These are phyloP conservation scores for Candida andamanensis DNA, from an alignment of 805 yeast species.

Conservation along the genomic window DNA sequence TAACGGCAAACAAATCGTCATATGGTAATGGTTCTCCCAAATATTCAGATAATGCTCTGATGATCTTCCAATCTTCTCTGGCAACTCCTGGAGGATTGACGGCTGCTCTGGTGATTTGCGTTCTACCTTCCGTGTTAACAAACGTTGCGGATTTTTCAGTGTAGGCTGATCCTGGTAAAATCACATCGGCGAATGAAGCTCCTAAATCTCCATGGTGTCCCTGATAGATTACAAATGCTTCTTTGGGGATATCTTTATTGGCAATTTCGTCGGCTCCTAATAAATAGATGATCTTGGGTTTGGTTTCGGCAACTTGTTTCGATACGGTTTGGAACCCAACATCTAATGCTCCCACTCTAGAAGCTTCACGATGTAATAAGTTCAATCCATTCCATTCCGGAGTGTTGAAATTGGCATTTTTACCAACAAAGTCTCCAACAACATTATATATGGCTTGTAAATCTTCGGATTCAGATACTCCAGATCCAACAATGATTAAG, in stretches of 20 bases:
- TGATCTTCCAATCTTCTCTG: conserved; percentile 86
- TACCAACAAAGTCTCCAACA: conserved; percentile 56
- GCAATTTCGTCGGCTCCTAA: conserved; percentile 80
- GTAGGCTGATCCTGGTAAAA: conserved; percentile 83
- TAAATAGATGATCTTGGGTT: conserved; percentile 72
- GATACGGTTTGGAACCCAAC: conserved; percentile 63
- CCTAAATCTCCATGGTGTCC: conserved; percentile 92
- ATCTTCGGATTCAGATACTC: conserved; percentile 64
- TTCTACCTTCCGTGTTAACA: conserved; percentile 87
- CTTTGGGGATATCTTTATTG: conserved; percentile 66
- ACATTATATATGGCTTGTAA: conserved; percentile 54
- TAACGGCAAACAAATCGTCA: conserved; percentile 63
- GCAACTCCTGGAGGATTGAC: conserved; percentile 85
- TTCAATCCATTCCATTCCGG: conserved; percentile 80
- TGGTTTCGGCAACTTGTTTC: conserved; percentile 41
- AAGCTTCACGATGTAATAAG: conserved; percentile 77
- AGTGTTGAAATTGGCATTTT: conserved; percentile 54
- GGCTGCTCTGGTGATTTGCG: conserved; percentile 81
- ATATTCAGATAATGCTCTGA: conserved; percentile 79
- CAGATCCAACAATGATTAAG: conserved; percentile 76
- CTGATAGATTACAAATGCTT: conserved; percentile 83
- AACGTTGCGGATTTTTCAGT: conserved; percentile 82
- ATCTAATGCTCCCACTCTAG: conserved; percentile 84
- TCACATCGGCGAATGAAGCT: conserved; percentile 82
- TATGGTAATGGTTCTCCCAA: conserved; percentile 67